Conservation (phyloP, 352 stramenopile genomes). For the Blastocystis sp. region DNA sequence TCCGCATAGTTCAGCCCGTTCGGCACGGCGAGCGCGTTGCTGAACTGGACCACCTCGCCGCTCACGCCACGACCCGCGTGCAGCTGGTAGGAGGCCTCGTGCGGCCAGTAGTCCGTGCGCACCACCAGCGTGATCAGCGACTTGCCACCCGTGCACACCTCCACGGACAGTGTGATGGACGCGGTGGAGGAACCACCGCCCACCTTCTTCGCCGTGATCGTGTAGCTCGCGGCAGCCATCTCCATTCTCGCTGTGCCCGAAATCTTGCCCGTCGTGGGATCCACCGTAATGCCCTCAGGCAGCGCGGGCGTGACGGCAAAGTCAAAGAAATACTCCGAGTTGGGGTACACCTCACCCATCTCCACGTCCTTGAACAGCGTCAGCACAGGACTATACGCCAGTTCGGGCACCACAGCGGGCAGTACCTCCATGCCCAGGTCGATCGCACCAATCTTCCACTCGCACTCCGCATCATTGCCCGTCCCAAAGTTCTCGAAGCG, state of each 20-base stretch:
- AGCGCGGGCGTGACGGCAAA: not conserved
- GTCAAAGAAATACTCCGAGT: not conserved
- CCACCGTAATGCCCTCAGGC: not conserved
- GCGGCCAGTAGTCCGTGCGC: not conserved
- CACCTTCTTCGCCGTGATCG: not conserved
- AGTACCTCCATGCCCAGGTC: not conserved
- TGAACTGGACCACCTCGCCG: not conserved
- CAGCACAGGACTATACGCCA: not conserved
- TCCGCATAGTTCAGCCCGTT: not conserved
- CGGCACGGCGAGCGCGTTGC: not conserved
- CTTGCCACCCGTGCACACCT: not conserved
- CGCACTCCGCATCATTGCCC: not conserved
- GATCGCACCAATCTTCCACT: not conserved
- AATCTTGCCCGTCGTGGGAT: not conserved
- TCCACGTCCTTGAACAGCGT: not conserved
- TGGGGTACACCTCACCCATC: not conserved
- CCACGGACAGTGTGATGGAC: not conserved
- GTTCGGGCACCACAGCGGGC: not conserved
- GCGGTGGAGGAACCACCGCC: not conserved
- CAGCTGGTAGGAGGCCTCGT: not conserved
- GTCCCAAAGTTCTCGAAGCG: not conserved
- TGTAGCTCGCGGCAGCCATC: not conserved
- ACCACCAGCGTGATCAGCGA: not conserved
- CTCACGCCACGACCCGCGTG: not conserved
- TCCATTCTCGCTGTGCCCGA: not conserved